Percentiles rank a stretch among this genome's conserved stretches.
Conservation (phyloP, 2,329 filamentous ascomycete genomes). For the Diaporthe humulicola region DNA sequence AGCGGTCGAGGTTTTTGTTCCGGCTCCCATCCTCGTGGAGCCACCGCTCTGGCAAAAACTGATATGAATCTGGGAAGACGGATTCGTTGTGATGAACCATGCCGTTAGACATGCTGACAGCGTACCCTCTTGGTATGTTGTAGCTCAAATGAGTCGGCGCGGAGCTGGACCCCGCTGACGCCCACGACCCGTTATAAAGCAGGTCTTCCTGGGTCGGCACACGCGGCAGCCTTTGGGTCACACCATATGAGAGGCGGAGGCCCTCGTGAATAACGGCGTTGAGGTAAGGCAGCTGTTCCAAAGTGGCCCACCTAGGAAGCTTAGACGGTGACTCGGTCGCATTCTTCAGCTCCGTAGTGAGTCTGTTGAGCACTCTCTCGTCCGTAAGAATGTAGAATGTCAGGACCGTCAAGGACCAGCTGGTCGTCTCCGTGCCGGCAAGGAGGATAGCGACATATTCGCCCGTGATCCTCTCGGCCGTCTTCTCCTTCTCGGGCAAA, state of each 20-base stretch:
- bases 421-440: slow-evolving; percentile 24
- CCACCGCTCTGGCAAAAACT: slow-evolving; percentile 41
- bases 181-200: slow-evolving; percentile 8
- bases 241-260: slow-evolving; percentile 43
- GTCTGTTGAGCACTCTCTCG: not conserved
- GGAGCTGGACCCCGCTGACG: not conserved
- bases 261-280: slow-evolving; percentile 42
- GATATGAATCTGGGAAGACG: slow-evolving; percentile 3
- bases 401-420: slow-evolving; percentile 13
- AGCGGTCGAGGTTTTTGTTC: not conserved
- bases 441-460: slow-evolving; percentile 9
- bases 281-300: slow-evolving; percentile 44
- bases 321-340: slow-evolving; percentile 37
- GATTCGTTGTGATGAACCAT: slow-evolving; percentile 29
- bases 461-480: slow-evolving; percentile 22
- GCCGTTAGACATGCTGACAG: slow-evolving; percentile 20
- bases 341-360: not conserved
- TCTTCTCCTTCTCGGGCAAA: slow-evolving; percentile 13
- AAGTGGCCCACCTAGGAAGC: slow-evolving; percentile 39
- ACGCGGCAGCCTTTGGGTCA: slow-evolving; percentile 38
- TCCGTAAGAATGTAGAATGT: slow-evolving; percentile 5
- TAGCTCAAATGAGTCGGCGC: slow-evolving; percentile 25
- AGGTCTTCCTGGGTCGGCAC: slow-evolving; percentile 32
- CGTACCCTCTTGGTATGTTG: slow-evolving; percentile 19
- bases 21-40: slow-evolving; percentile 40